Evolutionary conservation across 495 filamentous ascomycete species (phyloP).

Genomic region (Xylaria telfairii): DNA sequence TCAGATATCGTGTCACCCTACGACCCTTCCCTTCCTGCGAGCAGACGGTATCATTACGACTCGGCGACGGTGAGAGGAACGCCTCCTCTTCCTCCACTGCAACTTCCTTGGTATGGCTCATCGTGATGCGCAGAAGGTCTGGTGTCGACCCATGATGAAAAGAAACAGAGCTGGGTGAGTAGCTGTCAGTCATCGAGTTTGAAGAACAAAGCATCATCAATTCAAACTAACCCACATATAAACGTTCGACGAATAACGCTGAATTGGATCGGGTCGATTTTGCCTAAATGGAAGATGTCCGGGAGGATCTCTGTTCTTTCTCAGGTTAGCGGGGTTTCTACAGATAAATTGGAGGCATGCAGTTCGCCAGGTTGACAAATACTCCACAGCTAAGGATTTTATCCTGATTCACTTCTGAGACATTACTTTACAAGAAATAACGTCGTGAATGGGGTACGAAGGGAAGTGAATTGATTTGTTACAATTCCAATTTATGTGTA

Average conservation of each 20-base stretch:
- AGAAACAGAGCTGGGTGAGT: neutral
- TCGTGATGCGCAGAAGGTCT: constrained; percentile 22
- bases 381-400: neutral
- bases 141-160: neutral
- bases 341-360: neutral
- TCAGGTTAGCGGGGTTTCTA: constrained; percentile 28
- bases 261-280: constrained; percentile 29
- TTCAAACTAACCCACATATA: neutral
- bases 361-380: neutral
- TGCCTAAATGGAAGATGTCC: constrained; percentile 26
- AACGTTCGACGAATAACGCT: neutral
- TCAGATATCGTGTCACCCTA: constrained; percentile 24
- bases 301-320: constrained; percentile 29
- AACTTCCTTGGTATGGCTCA: constrained; percentile 31
- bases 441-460: neutral
- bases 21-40: constrained; percentile 16
- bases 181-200: neutral
- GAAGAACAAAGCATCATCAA: neutral
- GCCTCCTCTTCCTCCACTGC: constrained; percentile 43
- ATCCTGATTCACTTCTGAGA: neutral
- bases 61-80: constrained; percentile 31
- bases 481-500: constrained; percentile 3
- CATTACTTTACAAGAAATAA: neutral
- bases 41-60: constrained; percentile 27
- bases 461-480: constrained; percentile 9